These are phyloP conservation scores for Podaxis pistillaris DNA, from an alignment of 768 basidiomycete species.

Conservation along the genomic window DNA sequence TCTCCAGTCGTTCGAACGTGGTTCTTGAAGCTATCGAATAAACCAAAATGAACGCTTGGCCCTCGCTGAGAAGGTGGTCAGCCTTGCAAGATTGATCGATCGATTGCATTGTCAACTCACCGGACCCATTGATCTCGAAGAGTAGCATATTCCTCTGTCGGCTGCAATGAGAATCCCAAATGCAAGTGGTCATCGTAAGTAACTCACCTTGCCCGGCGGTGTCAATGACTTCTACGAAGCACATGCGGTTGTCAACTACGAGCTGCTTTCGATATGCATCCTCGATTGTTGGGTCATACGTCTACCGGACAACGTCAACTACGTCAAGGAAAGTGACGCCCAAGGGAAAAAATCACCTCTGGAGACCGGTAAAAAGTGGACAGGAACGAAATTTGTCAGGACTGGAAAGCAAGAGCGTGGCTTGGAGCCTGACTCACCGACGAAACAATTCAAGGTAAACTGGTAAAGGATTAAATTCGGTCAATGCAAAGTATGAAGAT, in stretches of 20 bases:
- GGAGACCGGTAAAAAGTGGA: conserved; percentile 17
- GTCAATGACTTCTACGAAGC: conserved; percentile 95
- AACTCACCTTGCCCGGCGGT: conserved; percentile 92
- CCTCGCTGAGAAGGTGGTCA: conserved; percentile 58
- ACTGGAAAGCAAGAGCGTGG: conserved; percentile 15
- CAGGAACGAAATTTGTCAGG: conserved; percentile 1
- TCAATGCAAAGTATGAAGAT: conserved; percentile 9
- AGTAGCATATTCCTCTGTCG: conserved; percentile 92
- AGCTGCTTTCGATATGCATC: conserved; percentile 96
- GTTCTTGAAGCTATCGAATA: conserved; percentile 95
- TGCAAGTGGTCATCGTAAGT: conserved; percentile 15
- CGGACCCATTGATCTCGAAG: conserved; percentile 98
- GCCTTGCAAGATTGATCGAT: conserved; percentile 11
- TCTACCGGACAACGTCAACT: conserved; percentile 43
- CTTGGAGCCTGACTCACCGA: conserved; percentile 58
- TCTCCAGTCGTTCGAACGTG: conserved; percentile 87
- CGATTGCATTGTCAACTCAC: conserved; percentile 46
- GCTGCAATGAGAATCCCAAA: conserved; percentile 19
- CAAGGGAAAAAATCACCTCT: conserved; percentile 49
- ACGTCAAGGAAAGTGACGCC: conserved; percentile 11
- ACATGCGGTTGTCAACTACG: conserved; percentile 92
- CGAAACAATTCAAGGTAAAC: conserved; percentile 96
- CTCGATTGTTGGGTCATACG: conserved; percentile 98
- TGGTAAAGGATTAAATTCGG: conserved; percentile 28
- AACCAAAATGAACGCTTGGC: conserved; percentile 96